Percentiles rank a stretch among this genome's conserved stretches.
Evolutionary conservation across 371 early-diverging fungal genomes (phyloP).

Genomic region (Saksenaea oblongispora): DNA sequence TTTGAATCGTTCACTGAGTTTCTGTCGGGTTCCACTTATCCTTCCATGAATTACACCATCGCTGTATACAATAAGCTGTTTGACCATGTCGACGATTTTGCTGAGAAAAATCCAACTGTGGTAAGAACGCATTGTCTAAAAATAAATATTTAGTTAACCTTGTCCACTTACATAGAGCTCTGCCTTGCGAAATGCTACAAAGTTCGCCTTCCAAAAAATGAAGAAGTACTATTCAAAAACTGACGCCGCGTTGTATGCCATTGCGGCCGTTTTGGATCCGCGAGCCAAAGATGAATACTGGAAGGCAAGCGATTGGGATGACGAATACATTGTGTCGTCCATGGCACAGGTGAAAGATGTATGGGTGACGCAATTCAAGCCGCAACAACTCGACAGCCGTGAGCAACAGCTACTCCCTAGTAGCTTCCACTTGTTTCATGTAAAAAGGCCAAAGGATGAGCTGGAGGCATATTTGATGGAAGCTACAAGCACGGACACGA

Average conservation of each 20-base stretch:
- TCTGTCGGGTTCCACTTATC: neutral
- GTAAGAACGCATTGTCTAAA: neutral
- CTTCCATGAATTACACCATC: conserved; percentile 10
- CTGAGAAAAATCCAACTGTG: neutral
- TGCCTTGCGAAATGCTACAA: neutral
- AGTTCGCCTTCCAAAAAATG: too few relatives aligned
- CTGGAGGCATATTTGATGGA: neutral
- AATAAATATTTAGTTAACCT: neutral
- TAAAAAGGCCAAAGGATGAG: too few relatives aligned
- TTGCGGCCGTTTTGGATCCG: neutral
- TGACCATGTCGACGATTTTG: conserved; percentile 1
- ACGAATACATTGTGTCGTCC: too few relatives aligned
- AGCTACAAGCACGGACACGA: neutral
- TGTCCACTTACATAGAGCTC: neutral
- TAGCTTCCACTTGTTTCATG: neutral
- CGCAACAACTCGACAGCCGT: neutral
- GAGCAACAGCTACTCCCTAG: neutral
- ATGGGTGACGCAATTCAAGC: neutral
- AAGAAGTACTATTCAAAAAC: conserved; percentile 3
- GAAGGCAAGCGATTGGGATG: neutral
- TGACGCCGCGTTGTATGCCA: conserved; percentile 9
- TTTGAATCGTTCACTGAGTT: neutral
- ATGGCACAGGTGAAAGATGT: too few relatives aligned
- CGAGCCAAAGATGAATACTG: too few relatives aligned
- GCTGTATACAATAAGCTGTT: conserved; percentile 16